Evolutionary conservation across 2,329 filamentous ascomycete genomes (phyloP).

Genomic region (Aspergillus texensis): DNA sequence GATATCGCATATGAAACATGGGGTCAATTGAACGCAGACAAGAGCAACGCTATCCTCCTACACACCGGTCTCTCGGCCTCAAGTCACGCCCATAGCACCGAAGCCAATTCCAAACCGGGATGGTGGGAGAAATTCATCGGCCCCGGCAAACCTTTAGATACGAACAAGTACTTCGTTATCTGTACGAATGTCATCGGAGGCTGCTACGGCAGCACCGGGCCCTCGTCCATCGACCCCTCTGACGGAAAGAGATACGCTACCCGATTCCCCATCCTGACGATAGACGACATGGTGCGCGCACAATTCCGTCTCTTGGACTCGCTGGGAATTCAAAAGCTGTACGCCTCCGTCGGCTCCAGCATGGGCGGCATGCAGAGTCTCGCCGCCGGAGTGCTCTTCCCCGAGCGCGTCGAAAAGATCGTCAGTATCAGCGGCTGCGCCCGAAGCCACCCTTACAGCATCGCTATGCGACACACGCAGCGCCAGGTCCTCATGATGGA

Average conservation of each 20-base stretch:
- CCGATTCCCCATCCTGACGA: slow-evolving; percentile 89
- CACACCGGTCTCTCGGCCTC: slow-evolving; percentile 97
- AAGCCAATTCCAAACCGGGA: slow-evolving; percentile 79
- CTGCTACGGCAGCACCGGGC: slow-evolving; percentile 94
- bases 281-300: slow-evolving; percentile 96
- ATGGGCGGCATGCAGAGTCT: slow-evolving; percentile 99
- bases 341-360: slow-evolving; percentile 91
- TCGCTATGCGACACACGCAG: slow-evolving; percentile 97
- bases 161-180: slow-evolving; percentile 86
- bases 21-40: slow-evolving; percentile 63
- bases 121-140: slow-evolving; percentile 99
- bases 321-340: slow-evolving; percentile 74
- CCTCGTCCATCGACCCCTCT: slow-evolving; percentile 82
- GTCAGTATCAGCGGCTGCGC: slow-evolving; percentile 93
- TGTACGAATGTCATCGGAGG: slow-evolving; percentile 97
- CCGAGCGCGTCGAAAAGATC: slow-evolving; percentile 77
- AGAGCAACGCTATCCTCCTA: slow-evolving; percentile 85
- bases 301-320: slow-evolving; percentile 87
- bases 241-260: slow-evolving; percentile 90
- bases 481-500: slow-evolving; percentile 99
- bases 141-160: slow-evolving; percentile 80
- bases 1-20: slow-evolving; percentile 92
- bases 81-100: slow-evolving; percentile 93
- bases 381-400: slow-evolving; percentile 81
- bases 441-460: slow-evolving; percentile 93